Evolutionary conservation across 1,139 yeast genomes (phyloP), one percentile per base, ranked within the genome.

Genomic region (Yamadazyma spencermartinsiae): DNA sequence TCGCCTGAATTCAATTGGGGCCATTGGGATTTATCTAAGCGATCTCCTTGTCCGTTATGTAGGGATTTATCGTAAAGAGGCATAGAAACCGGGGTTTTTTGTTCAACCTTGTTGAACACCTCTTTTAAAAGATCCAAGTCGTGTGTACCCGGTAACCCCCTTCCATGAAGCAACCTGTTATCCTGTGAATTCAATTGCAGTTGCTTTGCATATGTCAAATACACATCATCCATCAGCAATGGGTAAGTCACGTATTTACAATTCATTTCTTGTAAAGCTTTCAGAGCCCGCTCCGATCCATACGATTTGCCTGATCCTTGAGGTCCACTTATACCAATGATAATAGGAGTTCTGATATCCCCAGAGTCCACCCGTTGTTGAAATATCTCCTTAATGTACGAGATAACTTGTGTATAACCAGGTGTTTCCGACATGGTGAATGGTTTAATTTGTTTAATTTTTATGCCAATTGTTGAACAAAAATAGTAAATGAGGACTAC

Each of bases 81-180:
- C 5, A 86, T 68, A 4, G 45, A 41, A 5, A 77, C 56, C 2
- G 64, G 58, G 3, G 44, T 23, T 31, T 47, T 31, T 3, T 35
- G 15, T 7, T 45, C 33, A 16, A 36, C 30, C 3, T 37, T 35
- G 15, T 35, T 16, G 13, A 45, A 34, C 24, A 49, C 55, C 11
- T 45, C 35, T 9, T 35, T 16, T 7, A 49, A 42, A 19, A 54
- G 36, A 9, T 31, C 51, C 29, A 86, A 51, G 54, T 92, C 98
- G 56, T 92, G 98, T 0, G 98, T 90, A 0, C 98, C 98, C 0
- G 98, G 98, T 21, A 87, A 69, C 0, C 98, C 98, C 31, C 98
- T 65, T 3, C 96, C 96, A 46, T 74, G 77, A 19, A 86, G 55
- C 37, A 88, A 62, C 25, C 61, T 58, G 55, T 89, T 89, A 4